Evolutionary conservation across 257 asterid genomes (phyloP), one percentile per base, ranked within the genome.

Genomic region (Petunia secreta): DNA sequence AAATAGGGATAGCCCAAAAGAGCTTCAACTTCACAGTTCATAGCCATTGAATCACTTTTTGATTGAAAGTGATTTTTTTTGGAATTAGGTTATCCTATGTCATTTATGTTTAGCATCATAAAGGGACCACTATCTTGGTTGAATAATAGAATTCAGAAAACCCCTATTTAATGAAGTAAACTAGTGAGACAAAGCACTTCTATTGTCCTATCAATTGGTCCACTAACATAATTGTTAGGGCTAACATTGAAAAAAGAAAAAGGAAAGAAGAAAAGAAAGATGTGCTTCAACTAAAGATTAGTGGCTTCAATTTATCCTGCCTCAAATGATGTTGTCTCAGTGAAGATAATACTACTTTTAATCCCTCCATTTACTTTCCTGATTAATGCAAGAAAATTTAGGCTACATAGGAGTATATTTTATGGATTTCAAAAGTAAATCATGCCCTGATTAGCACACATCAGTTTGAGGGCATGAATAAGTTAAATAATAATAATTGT

Each of bases 131-230:
- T 62, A 60, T 37, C 44, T 53, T 58, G 46, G 62, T 39, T 11
- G 38, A 40, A 80, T 64, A 68, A 76, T 80, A 43, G 14, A 67
- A 34, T 37, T 7, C 38, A 66, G 63, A 63, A 80, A 67, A 8
- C 6, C 15, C 55, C 53, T 66, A 36, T 64, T 69, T 80, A 75
- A 41, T 67, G 75, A 83, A 82, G 67, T 73, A 63, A 79, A 54
- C 16, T 25, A 34, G 75, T 55, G 66, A 75, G 73, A 63, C 62
- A 74, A 52, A 77, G 78, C 77, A 73, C 41, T 40, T 54, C 69
- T 16, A 36, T 13, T 55, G 83, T 79, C 81, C 63, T 39, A 63
- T 80, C 75, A 44, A 36, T 83, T 80, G 81, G 81, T 80, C 83
- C 83, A 79, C 83, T 41, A 60, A 81, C 48, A 9, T 67, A 66